These are phyloP conservation scores for Pyronema domesticum DNA, from an alignment of 495 filamentous ascomycete species.

Conservation along the genomic window DNA sequence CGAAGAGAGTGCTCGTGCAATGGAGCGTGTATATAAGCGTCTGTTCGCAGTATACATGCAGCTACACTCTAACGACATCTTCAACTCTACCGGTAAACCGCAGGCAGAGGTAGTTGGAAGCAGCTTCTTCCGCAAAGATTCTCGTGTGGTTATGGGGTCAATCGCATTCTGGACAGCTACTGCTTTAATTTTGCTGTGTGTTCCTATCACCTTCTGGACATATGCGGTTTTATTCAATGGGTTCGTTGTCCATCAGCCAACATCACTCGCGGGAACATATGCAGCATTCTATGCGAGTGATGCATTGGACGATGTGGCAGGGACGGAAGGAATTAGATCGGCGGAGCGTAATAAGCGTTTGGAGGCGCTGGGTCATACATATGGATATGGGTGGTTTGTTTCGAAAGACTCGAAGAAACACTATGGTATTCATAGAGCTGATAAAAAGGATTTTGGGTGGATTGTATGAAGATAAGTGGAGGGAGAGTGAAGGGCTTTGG, in stretches of 20 bases:
- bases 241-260: neutral
- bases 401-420: slow-evolving; percentile 7
- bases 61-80: neutral
- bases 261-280: neutral
- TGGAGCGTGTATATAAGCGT: neutral
- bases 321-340: slow-evolving; percentile 5
- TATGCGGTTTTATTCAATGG: neutral
- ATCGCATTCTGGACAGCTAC: too few species aligned
- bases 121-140: too few species aligned
- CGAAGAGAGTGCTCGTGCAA: neutral
- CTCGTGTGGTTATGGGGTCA: too few species aligned
- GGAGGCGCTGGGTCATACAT: slow-evolving; percentile 3
- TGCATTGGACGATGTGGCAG: slow-evolving; percentile 7
- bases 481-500: too few species aligned
- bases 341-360: neutral
- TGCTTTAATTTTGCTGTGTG: too few species aligned
- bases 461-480: too few species aligned
- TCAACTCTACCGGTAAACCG: neutral
- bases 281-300: neutral
- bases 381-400: slow-evolving; percentile 7
- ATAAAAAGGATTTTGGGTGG: too few species aligned
- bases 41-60: slow-evolving; percentile 3
- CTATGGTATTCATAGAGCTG: slow-evolving; percentile 6
- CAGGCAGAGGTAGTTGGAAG: neutral
- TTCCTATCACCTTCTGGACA: neutral